Evolutionary conservation across 2,329 filamentous ascomycete species (phyloP).

Genomic region (Paraconiothyrium brasiliense): DNA sequence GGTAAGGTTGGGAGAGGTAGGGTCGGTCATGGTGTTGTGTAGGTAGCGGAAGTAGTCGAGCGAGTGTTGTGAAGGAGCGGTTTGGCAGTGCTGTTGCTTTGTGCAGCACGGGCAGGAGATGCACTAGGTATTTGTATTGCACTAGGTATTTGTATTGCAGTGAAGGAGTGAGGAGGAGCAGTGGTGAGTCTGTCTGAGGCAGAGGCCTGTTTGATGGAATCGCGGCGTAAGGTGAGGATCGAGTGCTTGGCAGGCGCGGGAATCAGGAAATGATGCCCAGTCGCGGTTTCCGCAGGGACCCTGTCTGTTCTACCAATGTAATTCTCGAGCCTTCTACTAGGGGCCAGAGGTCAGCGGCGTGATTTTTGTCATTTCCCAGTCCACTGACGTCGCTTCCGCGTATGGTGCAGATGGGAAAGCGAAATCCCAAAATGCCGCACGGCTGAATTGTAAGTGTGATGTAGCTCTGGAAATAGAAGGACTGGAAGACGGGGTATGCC

Average conservation of each 20-base stretch:
- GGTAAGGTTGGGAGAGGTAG: slow-evolving; percentile 30
- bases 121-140: slow-evolving; percentile 10
- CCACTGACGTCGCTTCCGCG: slow-evolving; percentile 28
- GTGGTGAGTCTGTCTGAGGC: neutral
- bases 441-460: slow-evolving; percentile 10
- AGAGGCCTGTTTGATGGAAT: slow-evolving; percentile 28
- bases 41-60: slow-evolving; percentile 8
- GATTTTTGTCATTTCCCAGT: slow-evolving; percentile 27
- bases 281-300: slow-evolving; percentile 1
- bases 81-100: slow-evolving; percentile 1
- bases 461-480: slow-evolving; percentile 12
- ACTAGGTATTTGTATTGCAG: slow-evolving; percentile 10
- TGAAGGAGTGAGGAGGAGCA: slow-evolving; percentile 6
- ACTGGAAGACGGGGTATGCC: neutral
- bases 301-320: slow-evolving; percentile 7
- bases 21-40: slow-evolving; percentile 31
- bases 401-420: slow-evolving; percentile 17
- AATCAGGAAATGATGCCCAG: slow-evolving; percentile 38
- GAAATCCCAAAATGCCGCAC: neutral
- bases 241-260: slow-evolving; percentile 28
- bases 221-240: slow-evolving; percentile 35
- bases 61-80: slow-evolving; percentile 1
- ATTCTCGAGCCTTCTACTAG: slow-evolving; percentile 17
- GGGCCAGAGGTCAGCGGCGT: slow-evolving; percentile 22
- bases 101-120: slow-evolving; percentile 7